Base-by-base conservation (phyloP, 169 alveolate genomes). In the Hepatocystis sp. region DNA sequence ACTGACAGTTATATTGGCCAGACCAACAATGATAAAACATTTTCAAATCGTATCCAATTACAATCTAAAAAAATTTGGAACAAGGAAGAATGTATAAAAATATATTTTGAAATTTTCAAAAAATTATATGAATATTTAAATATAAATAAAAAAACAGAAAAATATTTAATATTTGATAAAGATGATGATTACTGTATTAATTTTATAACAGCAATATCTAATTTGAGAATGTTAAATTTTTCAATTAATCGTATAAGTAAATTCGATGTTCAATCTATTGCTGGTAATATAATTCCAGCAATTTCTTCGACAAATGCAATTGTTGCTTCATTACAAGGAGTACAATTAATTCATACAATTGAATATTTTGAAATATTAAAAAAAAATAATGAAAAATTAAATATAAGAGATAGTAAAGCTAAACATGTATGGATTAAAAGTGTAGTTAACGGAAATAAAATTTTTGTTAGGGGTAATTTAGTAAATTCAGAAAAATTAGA, bases 211-310 rank as follows among this genome's bases (percentile, higher is more conserved):
- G 94, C 98, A 44, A 94, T 98, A 0, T 84, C 98, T 4, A 96
- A 97, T 84, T 84, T 98, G 25, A 94, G 99, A 64, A 95, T 98
- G 93, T 61, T 86, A 28, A 97, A 97, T 84, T 97, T 96, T 88
- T 85, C 91, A 36, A 93, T 97, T 28, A 90, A 90, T 42, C 93
- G 89, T 36, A 85, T 89, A 84, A 90, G 93, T 67, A 85, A 91
- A 25, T 94, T 93, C 89, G 91, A 91, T 66, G 85, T 96, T 13
- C 98, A 98, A 66, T 95, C 98, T 32, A 97, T 98, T 17, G 99
- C 99, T 5, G 99, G 99, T n/a, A 95, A 97, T 60, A 98, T 98
- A 40, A 94, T 97, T 2, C 99, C 99, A 0, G 99, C 99, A 21
- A 94, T 98, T 44, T 98, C 99, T 2, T 93, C 98, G 28, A 96